Evolutionary conservation across 192 early-diverging fungal species (phyloP).

Genomic region (Rhizophlyctis rosea): DNA sequence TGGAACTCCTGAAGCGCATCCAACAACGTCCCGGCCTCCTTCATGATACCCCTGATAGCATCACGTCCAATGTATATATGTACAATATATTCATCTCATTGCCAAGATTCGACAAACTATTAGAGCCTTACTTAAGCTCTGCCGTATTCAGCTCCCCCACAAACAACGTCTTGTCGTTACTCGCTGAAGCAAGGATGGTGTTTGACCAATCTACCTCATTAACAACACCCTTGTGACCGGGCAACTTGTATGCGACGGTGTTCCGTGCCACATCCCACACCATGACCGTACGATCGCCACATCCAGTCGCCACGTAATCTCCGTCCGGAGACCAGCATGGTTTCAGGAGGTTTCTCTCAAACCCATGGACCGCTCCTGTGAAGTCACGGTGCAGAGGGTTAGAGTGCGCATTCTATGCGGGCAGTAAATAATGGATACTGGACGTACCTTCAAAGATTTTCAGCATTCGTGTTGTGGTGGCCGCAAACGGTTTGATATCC

Average conservation of each 20-base stretch:
- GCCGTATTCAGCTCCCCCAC: constrained; percentile 37
- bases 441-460: constrained; percentile 68
- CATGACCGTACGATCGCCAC: constrained; percentile 82
- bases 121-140: constrained; percentile 22
- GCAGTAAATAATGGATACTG: constrained; percentile 2
- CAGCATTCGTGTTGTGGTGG: constrained; percentile 63
- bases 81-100: too few relatives aligned
- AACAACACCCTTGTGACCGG: constrained; percentile 92
- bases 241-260: constrained; percentile 88
- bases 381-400: neutral
- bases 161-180: constrained; percentile 86
- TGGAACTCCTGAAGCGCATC: too few relatives aligned
- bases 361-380: constrained; percentile 86
- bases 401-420: neutral
- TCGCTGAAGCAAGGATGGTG: constrained; percentile 68
- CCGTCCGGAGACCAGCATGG: constrained; percentile 89
- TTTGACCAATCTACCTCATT: constrained; percentile 94
- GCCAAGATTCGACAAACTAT: too few relatives aligned
- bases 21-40: too few relatives aligned
- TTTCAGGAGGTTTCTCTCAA: constrained; percentile 88
- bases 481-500: constrained; percentile 89
- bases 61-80: too few relatives aligned
- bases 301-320: constrained; percentile 76
- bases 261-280: constrained; percentile 81
- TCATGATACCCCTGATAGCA: too few relatives aligned